phyloP scores from a whole-genome alignment of 2,329 filamentous ascomycete species.

The Scedosporium minutisporum region DNA sequence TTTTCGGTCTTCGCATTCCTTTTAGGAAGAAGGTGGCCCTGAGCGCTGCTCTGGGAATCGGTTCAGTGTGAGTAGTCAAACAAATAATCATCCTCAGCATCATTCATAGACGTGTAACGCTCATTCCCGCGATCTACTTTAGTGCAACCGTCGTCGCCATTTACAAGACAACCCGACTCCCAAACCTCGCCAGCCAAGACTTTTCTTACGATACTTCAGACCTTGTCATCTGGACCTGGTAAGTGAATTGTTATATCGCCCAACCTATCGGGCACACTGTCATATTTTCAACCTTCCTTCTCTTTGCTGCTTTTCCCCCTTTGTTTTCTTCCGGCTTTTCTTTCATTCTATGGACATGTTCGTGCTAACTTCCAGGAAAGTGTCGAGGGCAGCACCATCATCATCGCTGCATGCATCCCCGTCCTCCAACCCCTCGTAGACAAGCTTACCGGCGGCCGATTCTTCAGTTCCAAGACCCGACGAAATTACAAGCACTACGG shows the following conservation, averaged over 20 bases:
- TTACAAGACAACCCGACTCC: constrained; percentile 21
- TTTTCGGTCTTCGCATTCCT: constrained; percentile 26
- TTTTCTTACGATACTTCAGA: constrained; percentile 27
- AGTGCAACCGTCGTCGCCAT: constrained; percentile 19
- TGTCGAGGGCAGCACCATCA: constrained; percentile 23
- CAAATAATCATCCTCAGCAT: background rate
- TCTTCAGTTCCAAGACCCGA: constrained; percentile 8
- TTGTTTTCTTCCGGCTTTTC: background rate
- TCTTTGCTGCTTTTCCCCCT: no score
- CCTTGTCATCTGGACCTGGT: constrained; percentile 36
- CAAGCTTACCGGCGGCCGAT: constrained; percentile 12
- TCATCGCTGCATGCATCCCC: constrained; percentile 25
- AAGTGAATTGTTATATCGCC: background rate
- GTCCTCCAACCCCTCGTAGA: constrained; percentile 22
- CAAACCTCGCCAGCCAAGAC: constrained; percentile 17
- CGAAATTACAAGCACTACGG: constrained; percentile 7
- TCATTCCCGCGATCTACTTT: background rate
- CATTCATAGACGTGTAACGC: background rate
- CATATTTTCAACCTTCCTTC: background rate
- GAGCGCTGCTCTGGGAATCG: constrained; percentile 26
- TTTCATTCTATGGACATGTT: background rate
- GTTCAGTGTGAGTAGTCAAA: constrained; percentile 21
- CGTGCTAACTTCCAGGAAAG: constrained; percentile 9
- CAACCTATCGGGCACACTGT: background rate
- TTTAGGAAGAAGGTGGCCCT: constrained; percentile 30